phyloP scores from a whole-genome alignment of 2,329 filamentous ascomycete genomes.

The Bretziella fagacearum region DNA sequence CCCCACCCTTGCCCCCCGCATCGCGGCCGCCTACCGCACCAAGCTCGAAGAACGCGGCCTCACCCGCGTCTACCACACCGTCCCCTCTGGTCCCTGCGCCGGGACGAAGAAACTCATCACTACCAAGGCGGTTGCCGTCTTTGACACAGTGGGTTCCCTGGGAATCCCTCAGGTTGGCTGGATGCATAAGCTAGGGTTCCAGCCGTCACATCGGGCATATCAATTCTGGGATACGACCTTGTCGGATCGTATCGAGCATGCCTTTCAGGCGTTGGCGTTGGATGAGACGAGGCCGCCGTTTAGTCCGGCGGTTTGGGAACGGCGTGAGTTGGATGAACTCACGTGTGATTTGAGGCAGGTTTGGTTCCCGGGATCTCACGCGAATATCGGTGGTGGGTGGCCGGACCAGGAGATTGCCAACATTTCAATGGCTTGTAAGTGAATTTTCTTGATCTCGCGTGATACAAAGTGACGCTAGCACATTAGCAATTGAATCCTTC shows the following conservation, averaged over 20 bases:
- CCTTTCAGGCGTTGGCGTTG: conserved; percentile 41
- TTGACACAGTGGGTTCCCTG: conserved; percentile 29
- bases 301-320: conserved; percentile 38
- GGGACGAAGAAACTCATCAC: conserved; percentile 7
- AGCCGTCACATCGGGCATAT: conserved; percentile 28
- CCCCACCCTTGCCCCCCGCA: conserved; percentile 16
- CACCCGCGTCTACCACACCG: conserved; percentile 22
- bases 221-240: conserved; percentile 38
- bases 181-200: conserved; percentile 31
- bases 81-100: neutral
- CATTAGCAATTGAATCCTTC: too few relatives aligned
- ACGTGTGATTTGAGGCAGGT: conserved; percentile 30
- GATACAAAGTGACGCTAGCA: neutral
- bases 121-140: conserved; percentile 29
- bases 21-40: conserved; percentile 27
- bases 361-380: conserved; percentile 58
- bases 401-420: conserved; percentile 28
- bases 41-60: conserved; percentile 28
- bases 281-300: conserved; percentile 40
- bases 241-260: conserved; percentile 36
- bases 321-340: conserved; percentile 15
- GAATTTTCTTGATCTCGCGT: neutral
- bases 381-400: conserved; percentile 55
- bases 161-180: conserved; percentile 28
- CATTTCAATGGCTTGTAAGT: conserved; percentile 25